phyloP scores from a whole-genome alignment of 768 basidiomycete species.

The Grammothele lineata region DNA sequence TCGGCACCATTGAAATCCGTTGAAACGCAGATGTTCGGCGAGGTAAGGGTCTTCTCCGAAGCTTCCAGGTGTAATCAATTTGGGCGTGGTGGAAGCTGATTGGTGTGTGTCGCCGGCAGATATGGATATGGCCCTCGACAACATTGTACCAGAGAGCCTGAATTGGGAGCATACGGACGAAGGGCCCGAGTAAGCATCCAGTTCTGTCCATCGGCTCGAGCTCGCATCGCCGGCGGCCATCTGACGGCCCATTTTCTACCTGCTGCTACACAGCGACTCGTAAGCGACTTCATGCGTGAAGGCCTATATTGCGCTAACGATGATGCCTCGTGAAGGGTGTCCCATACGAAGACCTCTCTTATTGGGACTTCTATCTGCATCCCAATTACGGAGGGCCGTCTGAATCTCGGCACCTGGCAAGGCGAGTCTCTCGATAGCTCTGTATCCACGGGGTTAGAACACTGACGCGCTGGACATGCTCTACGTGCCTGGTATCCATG shows the following conservation, averaged over 20 bases:
- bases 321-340: conserved; percentile 49
- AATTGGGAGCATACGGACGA: conserved; percentile 88
- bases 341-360: conserved; percentile 87
- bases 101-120: conserved; percentile 39
- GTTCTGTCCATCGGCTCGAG: no score
- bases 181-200: conserved; percentile 77
- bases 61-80: background rate
- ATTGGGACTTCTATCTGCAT: conserved; percentile 79
- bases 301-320: background rate
- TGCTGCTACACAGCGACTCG: no score
- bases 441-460: background rate
- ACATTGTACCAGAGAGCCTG: conserved; percentile 79
- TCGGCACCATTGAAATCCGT: no score
- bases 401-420: conserved; percentile 93
- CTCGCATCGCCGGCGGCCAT: background rate
- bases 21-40: conserved; percentile 37
- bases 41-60: conserved; percentile 25
- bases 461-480: background rate
- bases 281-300: no score
- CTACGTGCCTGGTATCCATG: background rate
- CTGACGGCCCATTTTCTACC: background rate
- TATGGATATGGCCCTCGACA: conserved; percentile 93
- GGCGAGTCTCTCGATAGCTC: conserved; percentile 37
- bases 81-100: no score
- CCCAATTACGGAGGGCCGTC: conserved; percentile 73